Evolutionary conservation across 2,329 filamentous ascomycete genomes (phyloP), one percentile per base, ranked within the genome.

Genomic region (Cercospora beticola): DNA sequence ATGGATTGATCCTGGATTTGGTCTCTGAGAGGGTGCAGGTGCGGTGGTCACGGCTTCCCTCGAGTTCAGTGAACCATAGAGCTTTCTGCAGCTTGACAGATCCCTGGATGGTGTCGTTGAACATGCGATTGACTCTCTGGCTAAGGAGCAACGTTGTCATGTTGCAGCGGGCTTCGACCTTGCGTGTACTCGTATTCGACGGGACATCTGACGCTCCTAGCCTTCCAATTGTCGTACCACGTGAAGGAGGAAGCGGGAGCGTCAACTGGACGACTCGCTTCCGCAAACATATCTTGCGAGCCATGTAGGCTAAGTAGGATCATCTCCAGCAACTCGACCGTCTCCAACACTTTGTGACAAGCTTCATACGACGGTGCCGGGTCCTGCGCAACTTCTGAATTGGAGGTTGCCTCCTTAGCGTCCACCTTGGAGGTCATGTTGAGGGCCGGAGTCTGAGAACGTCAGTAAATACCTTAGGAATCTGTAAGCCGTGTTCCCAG

Each of bases 201-300:
- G 21, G 43, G 43, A 21, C 16, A 8, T 7, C 10, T 3, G 43
- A 21, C 4, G 1, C n/a, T 21, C 10, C 2, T 9, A n/a, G 9
- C 4, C 4, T 49, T 49, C 43, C 18, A 28, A 33, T 12, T 12
- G 2, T 33, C 2, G 10, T 12, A 33, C 31, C 9, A 12, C 10
- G 10, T 33, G 10, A 1, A 0, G 31, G 1, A 0, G 9, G 9
- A 10, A 12, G 5, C 12, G 5, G 10, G 0, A 14, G 4, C 4
- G 12, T 5, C 33, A 16, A 5, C 3, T 36, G 3, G 33, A 5
- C 4, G 8, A 4, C 12, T 12, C 1, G 43, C 16, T 23, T 49
- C n/a, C n/a, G 12, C n/a, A 14, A 52, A 52, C 5, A 23, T 23
- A 9, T 52, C 46, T 10, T 52, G 46, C 46, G 46, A 23, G 46